A percentile compares a stretch with the other conserved stretches of the same genome.
Evolutionary conservation across 192 early-diverging fungal genomes (phyloP).

Genomic region (Linnemannia schmuckeri): DNA sequence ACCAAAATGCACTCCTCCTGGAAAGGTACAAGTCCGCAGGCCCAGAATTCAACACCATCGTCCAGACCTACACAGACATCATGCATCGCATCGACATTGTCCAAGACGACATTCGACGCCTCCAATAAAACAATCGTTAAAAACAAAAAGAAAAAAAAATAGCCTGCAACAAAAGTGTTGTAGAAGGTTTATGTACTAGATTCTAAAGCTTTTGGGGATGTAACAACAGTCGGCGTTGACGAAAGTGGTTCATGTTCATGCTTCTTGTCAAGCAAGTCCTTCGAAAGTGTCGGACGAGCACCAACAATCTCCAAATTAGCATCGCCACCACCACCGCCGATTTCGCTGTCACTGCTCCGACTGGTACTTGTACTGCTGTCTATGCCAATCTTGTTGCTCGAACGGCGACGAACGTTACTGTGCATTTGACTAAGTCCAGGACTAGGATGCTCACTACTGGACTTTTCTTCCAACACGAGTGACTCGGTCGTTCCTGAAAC

Average conservation of each 20-base stretch:
- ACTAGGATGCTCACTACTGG: background rate
- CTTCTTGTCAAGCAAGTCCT: background rate
- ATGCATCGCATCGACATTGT: constrained; percentile 40
- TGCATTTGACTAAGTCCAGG: background rate
- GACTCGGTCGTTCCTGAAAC: background rate
- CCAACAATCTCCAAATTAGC: background rate
- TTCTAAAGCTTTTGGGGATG: background rate
- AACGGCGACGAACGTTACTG: background rate
- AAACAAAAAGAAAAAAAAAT: background rate
- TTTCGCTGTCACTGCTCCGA: background rate
- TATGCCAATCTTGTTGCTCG: background rate
- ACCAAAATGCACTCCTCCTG: constrained; percentile 23
- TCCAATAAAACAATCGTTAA: constrained; percentile 6
- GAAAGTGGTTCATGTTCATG: background rate
- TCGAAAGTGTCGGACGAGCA: background rate
- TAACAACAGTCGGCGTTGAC: background rate
- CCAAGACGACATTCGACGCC: constrained; percentile 41
- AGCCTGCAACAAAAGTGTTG: background rate
- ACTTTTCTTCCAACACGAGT: background rate
- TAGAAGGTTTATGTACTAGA: background rate
- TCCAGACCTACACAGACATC: constrained; percentile 39
- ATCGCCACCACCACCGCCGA: background rate
- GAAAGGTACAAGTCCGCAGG: constrained; percentile 41
- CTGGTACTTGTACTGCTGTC: background rate
- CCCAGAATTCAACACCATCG: constrained; percentile 46